Conservation (phyloP, 148 eudicot species). For the Silene uniflora region DNA sequence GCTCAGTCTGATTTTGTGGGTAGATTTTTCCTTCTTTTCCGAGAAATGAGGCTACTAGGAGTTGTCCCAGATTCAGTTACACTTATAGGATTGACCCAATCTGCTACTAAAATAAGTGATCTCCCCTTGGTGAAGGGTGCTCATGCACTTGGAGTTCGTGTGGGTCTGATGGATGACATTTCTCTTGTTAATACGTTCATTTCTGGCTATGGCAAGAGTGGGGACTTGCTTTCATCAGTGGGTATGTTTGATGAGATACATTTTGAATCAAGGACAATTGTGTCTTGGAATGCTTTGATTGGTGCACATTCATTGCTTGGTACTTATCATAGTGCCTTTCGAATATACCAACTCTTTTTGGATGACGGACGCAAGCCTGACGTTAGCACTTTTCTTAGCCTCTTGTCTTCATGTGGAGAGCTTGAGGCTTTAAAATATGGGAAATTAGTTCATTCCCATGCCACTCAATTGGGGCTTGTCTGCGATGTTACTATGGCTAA, state of each 20-base stretch:
- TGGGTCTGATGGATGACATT: slow-evolving; percentile 45
- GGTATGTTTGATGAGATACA: slow-evolving; percentile 38
- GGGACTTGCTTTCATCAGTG: slow-evolving; percentile 44
- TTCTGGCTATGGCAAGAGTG: slow-evolving; percentile 58
- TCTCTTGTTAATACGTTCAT: slow-evolving; percentile 55
- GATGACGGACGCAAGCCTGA: slow-evolving; percentile 44
- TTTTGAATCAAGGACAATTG: slow-evolving; percentile 30
- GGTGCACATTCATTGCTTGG: slow-evolving; percentile 39
- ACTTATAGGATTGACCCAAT: slow-evolving; percentile 43
- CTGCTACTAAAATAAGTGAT: slow-evolving; percentile 30
- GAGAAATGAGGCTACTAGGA: slow-evolving; percentile 44
- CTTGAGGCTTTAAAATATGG: slow-evolving; percentile 39
- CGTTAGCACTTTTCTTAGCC: slow-evolving; percentile 50
- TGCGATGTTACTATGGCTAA: slow-evolving; percentile 40
- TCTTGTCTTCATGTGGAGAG: slow-evolving; percentile 41
- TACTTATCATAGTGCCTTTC: slow-evolving; percentile 23
- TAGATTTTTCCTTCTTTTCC: slow-evolving; percentile 34
- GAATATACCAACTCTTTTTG: slow-evolving; percentile 34
- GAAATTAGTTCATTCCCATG: slow-evolving; percentile 52
- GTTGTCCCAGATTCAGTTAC: slow-evolving; percentile 46
- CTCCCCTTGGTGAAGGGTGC: slow-evolving; percentile 30
- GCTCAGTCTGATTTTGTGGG: slow-evolving; percentile 37
- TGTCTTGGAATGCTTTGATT: slow-evolving; percentile 62
- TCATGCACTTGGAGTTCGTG: slow-evolving; percentile 44
- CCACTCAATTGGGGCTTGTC: slow-evolving; percentile 40